Conservation (phyloP, 441 rosid genomes). For the Adansonia rubrostipa region DNA sequence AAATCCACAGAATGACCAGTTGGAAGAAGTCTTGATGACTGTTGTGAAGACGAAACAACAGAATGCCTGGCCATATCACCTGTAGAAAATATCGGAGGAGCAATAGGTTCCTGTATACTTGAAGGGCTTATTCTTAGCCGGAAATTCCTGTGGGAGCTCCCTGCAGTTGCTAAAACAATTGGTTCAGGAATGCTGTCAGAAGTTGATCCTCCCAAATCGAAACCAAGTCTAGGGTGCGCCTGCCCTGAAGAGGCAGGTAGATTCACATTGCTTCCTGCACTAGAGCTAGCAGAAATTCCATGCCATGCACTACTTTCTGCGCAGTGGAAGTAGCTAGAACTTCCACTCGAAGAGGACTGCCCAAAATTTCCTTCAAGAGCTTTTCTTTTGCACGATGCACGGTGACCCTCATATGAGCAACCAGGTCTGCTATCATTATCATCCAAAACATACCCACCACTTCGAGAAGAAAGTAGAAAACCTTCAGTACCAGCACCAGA, state of each 20-base stretch:
- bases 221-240: slow-evolving; percentile 49
- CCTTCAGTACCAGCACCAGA: slow-evolving; percentile 41
- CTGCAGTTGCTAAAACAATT: slow-evolving; percentile 41
- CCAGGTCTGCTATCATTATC: slow-evolving; percentile 51
- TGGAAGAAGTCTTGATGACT: slow-evolving; percentile 45
- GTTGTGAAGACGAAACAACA: slow-evolving; percentile 44
- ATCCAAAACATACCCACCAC: slow-evolving; percentile 43
- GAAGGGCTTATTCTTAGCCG: slow-evolving; percentile 62
- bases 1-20: slow-evolving; percentile 53
- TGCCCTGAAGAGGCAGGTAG: slow-evolving; percentile 51
- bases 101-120: slow-evolving; percentile 51
- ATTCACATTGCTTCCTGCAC: slow-evolving; percentile 47
- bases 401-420: slow-evolving; percentile 60
- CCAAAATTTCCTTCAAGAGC: slow-evolving; percentile 68
- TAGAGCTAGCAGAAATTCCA: slow-evolving; percentile 40
- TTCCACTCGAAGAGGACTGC: slow-evolving; percentile 62
- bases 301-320: slow-evolving; percentile 61
- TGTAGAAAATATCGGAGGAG: slow-evolving; percentile 47
- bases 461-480: slow-evolving; percentile 47
- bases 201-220: slow-evolving; percentile 48
- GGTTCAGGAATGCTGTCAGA: slow-evolving; percentile 44
- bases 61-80: slow-evolving; percentile 56
- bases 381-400: slow-evolving; percentile 79
- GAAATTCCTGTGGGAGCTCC: slow-evolving; percentile 61
- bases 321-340: slow-evolving; percentile 55